Base-by-base conservation (phyloP, 495 filamentous ascomycete species). In the Penicillium robsamsonii region DNA sequence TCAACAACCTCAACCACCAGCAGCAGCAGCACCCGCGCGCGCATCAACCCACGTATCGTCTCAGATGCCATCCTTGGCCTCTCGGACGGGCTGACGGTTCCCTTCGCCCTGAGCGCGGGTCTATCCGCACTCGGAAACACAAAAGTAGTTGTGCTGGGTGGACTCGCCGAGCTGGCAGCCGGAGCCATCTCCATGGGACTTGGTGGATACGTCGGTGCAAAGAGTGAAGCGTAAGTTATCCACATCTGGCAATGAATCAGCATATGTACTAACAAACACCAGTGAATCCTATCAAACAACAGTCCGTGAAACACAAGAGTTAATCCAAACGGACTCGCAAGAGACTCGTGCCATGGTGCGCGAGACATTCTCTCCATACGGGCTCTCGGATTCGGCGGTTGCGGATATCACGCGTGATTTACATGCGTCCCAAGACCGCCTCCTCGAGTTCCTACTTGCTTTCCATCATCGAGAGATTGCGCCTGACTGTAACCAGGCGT, bases 121-220 rank as follows among this genome's bases (percentile, higher is more conserved):
- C 72, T 84, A 22, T 82, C 79, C 2, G 71, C 79, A 6, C 71
- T 81, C 5, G 78, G 78, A 13, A 71, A 81, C 47, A 80, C 81
- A 17, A 76, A 79, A 38, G 71, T 82, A 1, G 81, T 84, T 13
- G 74, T 82, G 25, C 67, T 80, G 24, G 81, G 79, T 42, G 81
- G 81, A 11, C 57, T 84, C 11, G 81, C 81, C 2, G 81, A 84
- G 68, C 60, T 84, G 24, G 73, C 78, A 27, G 81, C 80, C 0
- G 81, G 81, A 38, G 80, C 80, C 8, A 77, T 84, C 44, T 80
- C 78, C 25, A 83, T 83, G 80, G 80, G 80, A 1, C 56, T 83
- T 18, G 81, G 81, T 27, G 81, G 81, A 27, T 74, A 83, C 49
- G 80, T 93, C 3, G 86, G 86, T 2, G 86, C 88, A 0, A 84